phyloP scores from a whole-genome alignment of 148 eudicot genomes.

The Agrostemma githago region DNA sequence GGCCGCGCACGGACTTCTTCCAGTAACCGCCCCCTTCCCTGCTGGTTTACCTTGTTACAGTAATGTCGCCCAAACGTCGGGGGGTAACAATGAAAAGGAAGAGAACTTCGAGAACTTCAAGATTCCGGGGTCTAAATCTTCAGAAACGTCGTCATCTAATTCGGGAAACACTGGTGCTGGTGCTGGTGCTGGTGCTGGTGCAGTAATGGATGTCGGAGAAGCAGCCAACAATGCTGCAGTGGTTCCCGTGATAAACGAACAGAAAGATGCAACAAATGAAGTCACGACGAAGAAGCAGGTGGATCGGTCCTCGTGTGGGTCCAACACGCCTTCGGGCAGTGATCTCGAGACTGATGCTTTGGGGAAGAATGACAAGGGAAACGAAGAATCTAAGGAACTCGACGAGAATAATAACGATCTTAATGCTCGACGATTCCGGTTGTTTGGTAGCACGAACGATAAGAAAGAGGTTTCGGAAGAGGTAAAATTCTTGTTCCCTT shows the following conservation, averaged over 20 bases:
- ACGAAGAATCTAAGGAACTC: constrained; percentile 48
- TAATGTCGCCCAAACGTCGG: constrained; percentile 28
- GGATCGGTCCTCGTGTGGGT: constrained; percentile 96
- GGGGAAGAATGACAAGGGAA: constrained; percentile 42
- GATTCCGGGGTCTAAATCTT: constrained; percentile 38
- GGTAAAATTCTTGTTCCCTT: constrained; percentile 40
- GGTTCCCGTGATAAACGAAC: constrained; percentile 31
- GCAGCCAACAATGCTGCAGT: constrained; percentile 32
- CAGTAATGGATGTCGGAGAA: constrained; percentile 31
- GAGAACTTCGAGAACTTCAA: constrained; percentile 40
- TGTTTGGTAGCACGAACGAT: constrained; percentile 40
- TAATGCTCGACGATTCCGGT: constrained; percentile 67
- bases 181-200: too few relatives aligned
- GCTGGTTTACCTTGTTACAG: constrained; percentile 39
- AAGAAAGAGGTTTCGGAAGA: constrained; percentile 95
- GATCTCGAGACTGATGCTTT: constrained; percentile 86
- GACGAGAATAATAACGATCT: constrained; percentile 50
- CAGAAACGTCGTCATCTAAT: constrained; percentile 42
- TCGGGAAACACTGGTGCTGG: too few relatives aligned
- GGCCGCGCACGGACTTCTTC: constrained; percentile 83
- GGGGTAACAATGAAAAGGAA: constrained; percentile 31
- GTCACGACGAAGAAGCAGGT: constrained; percentile 50
- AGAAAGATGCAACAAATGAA: constrained; percentile 47
- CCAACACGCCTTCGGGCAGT: constrained; percentile 88
- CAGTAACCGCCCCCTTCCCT: constrained; percentile 54